Percentiles rank a stretch among this genome's conserved stretches.
Conservation (phyloP, 495 filamentous ascomycete genomes). For the Apodospora peruviana region DNA sequence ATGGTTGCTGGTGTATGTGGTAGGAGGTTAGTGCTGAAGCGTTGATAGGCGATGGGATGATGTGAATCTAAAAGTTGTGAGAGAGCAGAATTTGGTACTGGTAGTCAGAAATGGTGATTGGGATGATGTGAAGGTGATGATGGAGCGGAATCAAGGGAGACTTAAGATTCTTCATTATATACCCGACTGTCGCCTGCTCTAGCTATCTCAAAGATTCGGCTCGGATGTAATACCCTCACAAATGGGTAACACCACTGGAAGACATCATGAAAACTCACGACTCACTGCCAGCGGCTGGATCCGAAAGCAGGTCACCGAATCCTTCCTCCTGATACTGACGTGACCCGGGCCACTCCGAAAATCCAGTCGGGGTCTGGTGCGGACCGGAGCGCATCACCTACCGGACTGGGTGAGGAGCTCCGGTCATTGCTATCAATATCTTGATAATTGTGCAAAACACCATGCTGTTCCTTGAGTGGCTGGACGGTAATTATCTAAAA, state of each 20-base stretch:
- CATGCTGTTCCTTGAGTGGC: background rate
- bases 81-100: background rate
- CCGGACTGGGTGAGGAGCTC: background rate
- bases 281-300: too few species aligned
- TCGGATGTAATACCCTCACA: background rate
- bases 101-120: too few species aligned
- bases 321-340: background rate
- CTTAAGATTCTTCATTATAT: background rate
- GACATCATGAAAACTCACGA: too few species aligned
- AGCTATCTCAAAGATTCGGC: background rate
- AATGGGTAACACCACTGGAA: too few species aligned
- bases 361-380: background rate
- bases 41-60: background rate
- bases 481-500: too few species aligned
- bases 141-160: background rate
- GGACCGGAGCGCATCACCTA: background rate
- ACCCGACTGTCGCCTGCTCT: background rate
- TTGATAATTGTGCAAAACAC: background rate
- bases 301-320: background rate
- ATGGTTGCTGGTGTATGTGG: background rate
- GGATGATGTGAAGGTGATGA: background rate
- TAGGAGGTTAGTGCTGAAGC: background rate
- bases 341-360: background rate
- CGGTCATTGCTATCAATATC: background rate
- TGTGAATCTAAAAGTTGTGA: background rate